Conservation (phyloP, 345 rosid species). For the Nephelium lappaceum region DNA sequence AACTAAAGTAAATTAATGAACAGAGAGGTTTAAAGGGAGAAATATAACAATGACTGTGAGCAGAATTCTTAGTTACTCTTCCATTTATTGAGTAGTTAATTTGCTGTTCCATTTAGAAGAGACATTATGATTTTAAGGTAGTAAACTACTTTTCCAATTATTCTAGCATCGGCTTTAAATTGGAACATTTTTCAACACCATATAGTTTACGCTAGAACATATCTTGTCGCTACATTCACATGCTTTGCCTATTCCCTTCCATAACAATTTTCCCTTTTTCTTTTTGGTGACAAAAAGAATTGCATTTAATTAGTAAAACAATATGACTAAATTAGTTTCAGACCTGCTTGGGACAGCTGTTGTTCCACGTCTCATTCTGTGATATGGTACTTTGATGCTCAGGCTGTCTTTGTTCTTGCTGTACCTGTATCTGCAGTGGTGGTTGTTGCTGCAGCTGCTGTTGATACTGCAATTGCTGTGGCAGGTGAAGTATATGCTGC, state of each 20-base stretch:
- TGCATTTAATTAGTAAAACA: not conserved
- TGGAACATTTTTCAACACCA: not conserved
- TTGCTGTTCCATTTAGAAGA: not conserved
- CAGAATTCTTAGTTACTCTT: not conserved
- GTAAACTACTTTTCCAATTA: not conserved
- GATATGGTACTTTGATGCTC: conserved; percentile 31
- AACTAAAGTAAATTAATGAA: not conserved
- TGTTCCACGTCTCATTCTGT: conserved; percentile 30
- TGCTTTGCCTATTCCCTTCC: not conserved
- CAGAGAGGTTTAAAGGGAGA: not conserved
- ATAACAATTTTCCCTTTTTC: not conserved
- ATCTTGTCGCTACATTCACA: not conserved
- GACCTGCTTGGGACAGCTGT: conserved; percentile 29
- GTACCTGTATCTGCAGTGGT: conserved; percentile 32
- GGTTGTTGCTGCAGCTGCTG: conserved; percentile 39
- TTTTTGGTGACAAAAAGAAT: not conserved
- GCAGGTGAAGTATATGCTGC: conserved; percentile 36
- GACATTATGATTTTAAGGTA: not conserved
- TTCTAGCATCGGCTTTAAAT: not conserved
- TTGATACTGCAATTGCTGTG: conserved; percentile 31
- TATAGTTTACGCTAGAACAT: not conserved
- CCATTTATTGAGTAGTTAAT: not conserved
- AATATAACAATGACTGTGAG: too few species aligned
- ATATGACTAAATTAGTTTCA: not conserved
- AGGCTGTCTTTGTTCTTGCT: conserved; percentile 15